These are phyloP conservation scores for Nothophoma quercina DNA, from an alignment of 2,329 filamentous ascomycete species.

Conservation along the genomic window DNA sequence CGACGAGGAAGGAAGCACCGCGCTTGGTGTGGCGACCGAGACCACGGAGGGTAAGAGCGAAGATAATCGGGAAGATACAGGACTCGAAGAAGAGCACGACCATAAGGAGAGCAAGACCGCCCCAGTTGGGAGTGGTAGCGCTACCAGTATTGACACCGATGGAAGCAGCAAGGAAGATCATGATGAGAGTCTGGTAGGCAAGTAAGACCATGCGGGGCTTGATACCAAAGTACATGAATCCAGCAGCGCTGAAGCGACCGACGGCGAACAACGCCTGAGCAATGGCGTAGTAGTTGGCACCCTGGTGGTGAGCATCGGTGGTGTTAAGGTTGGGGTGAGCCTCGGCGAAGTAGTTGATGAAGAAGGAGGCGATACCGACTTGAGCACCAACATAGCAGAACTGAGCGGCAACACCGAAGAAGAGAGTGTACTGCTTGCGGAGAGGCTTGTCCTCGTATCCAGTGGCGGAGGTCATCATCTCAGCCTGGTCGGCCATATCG, in stretches of 20 bases:
- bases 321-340: slow-evolving; percentile 39
- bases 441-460: slow-evolving; percentile 68
- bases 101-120: slow-evolving; percentile 47
- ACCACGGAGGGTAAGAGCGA: slow-evolving; percentile 47
- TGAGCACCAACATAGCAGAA: slow-evolving; percentile 64
- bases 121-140: slow-evolving; percentile 43
- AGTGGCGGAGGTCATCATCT: slow-evolving; percentile 51
- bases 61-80: slow-evolving; percentile 51
- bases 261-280: slow-evolving; percentile 49
- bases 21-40: slow-evolving; percentile 52
- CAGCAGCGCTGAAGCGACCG: slow-evolving; percentile 49
- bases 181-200: slow-evolving; percentile 45
- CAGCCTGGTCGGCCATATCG: slow-evolving; percentile 62
- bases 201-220: slow-evolving; percentile 50
- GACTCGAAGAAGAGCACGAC: slow-evolving; percentile 50
- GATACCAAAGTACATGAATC: slow-evolving; percentile 44
- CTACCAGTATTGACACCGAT: slow-evolving; percentile 45
- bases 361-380: slow-evolving; percentile 64
- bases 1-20: slow-evolving; percentile 48
- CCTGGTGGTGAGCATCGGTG: slow-evolving; percentile 41
- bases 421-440: slow-evolving; percentile 63
- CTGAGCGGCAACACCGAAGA: slow-evolving; percentile 48
- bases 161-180: slow-evolving; percentile 47
- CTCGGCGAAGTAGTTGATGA: slow-evolving; percentile 51
- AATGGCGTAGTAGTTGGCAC: slow-evolving; percentile 50